Evolutionary conservation across 305 asterid genomes (phyloP).

Genomic region (Fraxinus baroniana): DNA sequence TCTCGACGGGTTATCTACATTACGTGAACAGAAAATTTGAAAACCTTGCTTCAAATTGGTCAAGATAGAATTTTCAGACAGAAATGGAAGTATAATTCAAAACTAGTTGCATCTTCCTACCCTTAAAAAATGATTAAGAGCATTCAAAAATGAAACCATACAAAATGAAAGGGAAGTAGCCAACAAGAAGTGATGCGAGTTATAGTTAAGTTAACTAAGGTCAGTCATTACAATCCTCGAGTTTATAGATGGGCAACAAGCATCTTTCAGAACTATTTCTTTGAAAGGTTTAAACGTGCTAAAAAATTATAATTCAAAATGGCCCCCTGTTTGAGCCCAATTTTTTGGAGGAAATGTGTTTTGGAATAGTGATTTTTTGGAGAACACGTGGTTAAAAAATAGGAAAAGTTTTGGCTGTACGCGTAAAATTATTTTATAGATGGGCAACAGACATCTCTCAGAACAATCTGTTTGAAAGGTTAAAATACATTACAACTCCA

Average conservation of each 20-base stretch:
- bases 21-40: conserved; percentile 27
- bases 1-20: conserved; percentile 92
- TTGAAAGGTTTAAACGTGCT: not conserved
- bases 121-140: not conserved
- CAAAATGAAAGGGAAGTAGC: not conserved
- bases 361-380: too few species aligned
- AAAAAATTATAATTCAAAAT: not conserved
- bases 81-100: not conserved
- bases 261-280: not conserved
- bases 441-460: not conserved
- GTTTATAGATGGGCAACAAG: not conserved
- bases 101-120: not conserved
- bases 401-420: too few species aligned
- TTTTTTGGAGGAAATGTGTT: too few species aligned
- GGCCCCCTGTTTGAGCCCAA: too few species aligned
- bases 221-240: not conserved
- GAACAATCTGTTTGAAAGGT: not conserved
- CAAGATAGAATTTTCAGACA: not conserved
- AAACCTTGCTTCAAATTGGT: conserved; percentile 11
- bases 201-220: not conserved
- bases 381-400: too few species aligned
- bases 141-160: not conserved
- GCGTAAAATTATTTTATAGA: too few species aligned
- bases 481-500: not conserved
- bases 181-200: not conserved